A percentile compares a stretch with the other conserved stretches of the same genome.
These are phyloP conservation scores for Ganoderma lingzhi DNA, from an alignment of 1,284 basidiomycete species.

Conservation along the genomic window DNA sequence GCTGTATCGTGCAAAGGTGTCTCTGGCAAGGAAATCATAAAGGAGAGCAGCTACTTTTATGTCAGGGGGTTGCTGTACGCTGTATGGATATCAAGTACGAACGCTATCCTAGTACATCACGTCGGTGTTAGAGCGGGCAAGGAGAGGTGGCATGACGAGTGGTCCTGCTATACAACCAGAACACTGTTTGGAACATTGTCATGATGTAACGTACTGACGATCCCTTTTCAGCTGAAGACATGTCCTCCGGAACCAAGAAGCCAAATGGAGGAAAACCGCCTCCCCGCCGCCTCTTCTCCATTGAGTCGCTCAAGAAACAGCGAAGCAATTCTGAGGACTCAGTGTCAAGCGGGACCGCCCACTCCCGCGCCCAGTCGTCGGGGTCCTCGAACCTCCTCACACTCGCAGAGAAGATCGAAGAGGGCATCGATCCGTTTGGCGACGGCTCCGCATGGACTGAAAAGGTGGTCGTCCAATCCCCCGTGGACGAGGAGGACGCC, in stretches of 20 bases:
- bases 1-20: neutral
- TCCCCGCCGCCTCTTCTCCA: conserved; percentile 45
- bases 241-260: conserved; percentile 37
- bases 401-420: conserved; percentile 30
- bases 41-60: neutral
- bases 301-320: conserved; percentile 42
- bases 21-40: neutral
- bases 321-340: conserved; percentile 34
- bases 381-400: conserved; percentile 32
- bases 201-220: neutral
- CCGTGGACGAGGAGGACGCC: conserved; percentile 18
- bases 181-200: neutral
- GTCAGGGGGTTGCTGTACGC: neutral
- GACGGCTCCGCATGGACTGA: conserved; percentile 32
- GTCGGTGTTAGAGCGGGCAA: no score
- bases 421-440: conserved; percentile 26
- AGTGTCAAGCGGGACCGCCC: conserved; percentile 25
- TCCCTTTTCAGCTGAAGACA: conserved; percentile 3
- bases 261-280: conserved; percentile 42
- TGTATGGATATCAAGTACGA: neutral
- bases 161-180: neutral
- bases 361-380: conserved; percentile 26
- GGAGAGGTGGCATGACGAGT: neutral
- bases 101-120: neutral
- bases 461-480: conserved; percentile 29